A percentile compares a stretch with the other conserved stretches of the same genome.
These are phyloP conservation scores for Nicotiana knightiana DNA, from an alignment of 257 asterid species.

Conservation along the genomic window DNA sequence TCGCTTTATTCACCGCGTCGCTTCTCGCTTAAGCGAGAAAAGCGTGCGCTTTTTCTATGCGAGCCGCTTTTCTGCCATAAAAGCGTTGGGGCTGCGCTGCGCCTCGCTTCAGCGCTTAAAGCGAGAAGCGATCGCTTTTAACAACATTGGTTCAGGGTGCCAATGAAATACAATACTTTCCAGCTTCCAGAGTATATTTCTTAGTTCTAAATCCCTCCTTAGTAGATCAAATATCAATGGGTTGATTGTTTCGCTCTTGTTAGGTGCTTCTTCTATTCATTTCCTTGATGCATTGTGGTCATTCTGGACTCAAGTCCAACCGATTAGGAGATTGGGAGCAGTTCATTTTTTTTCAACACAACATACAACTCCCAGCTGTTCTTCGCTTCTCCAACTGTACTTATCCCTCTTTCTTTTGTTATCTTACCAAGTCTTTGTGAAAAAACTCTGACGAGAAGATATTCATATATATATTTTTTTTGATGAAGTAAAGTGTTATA, in stretches of 20 bases:
- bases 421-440: neutral
- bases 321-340: neutral
- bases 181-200: too few relatives aligned
- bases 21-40: too few relatives aligned
- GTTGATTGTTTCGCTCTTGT: neutral
- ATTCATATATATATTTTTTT: neutral
- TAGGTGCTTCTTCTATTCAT: neutral
- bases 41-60: too few relatives aligned
- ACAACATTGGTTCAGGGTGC: too few relatives aligned
- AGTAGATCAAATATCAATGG: slow-evolving; percentile 2
- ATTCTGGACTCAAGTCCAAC: neutral
- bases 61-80: too few relatives aligned
- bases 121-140: too few relatives aligned
- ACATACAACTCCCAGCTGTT: neutral
- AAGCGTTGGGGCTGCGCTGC: too few relatives aligned
- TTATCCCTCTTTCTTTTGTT: neutral
- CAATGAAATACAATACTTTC: too few relatives aligned
- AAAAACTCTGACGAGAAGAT: neutral
- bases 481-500: too few relatives aligned
- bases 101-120: too few relatives aligned
- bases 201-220: neutral
- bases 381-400: neutral
- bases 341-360: neutral
- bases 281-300: neutral
- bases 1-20: too few relatives aligned